A percentile compares a stretch with the other conserved stretches of the same genome.
Conservation (phyloP, 805 yeast genomes). For the Candida coquimbonensis region DNA sequence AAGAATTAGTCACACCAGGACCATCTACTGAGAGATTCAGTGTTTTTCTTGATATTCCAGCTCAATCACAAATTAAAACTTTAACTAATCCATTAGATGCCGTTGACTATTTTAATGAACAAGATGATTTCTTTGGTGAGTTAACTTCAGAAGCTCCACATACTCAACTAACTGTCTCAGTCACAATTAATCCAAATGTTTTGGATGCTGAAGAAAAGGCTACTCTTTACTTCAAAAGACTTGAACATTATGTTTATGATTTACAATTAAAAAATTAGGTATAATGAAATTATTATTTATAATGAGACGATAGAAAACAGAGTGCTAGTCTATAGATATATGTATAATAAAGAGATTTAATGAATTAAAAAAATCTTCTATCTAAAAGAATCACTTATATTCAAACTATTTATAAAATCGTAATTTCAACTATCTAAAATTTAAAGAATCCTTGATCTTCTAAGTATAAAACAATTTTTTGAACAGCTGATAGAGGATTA, state of each 20-base stretch:
- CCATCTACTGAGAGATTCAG: constrained; percentile 37
- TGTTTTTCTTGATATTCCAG: constrained; percentile 25
- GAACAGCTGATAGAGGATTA: constrained; percentile 64
- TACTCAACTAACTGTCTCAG: constrained; percentile 27
- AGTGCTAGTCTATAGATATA: too few relatives aligned
- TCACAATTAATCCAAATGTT: constrained; percentile 30
- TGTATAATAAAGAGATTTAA: too few relatives aligned
- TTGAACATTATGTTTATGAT: constrained; percentile 18
- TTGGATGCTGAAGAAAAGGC: constrained; percentile 43
- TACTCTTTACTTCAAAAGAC: constrained; percentile 16
- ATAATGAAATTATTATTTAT: too few relatives aligned
- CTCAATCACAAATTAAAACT: constrained; percentile 10
- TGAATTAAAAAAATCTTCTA: too few relatives aligned
- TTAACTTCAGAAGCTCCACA: constrained; percentile 17
- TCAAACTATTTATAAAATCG: too few relatives aligned
- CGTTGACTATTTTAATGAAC: constrained; percentile 12
- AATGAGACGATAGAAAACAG: too few relatives aligned
- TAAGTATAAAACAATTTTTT: constrained; percentile 62
- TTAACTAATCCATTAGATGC: constrained; percentile 16
- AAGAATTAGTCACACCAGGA: constrained; percentile 45
- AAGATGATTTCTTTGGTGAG: constrained; percentile 20
- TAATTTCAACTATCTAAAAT: constrained; percentile 25
- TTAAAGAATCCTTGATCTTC: constrained; percentile 80
- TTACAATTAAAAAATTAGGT: background rate
- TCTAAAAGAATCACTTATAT: too few relatives aligned